Conservation (phyloP, 805 yeast genomes). For the Myxozyma vanderwaltii region DNA sequence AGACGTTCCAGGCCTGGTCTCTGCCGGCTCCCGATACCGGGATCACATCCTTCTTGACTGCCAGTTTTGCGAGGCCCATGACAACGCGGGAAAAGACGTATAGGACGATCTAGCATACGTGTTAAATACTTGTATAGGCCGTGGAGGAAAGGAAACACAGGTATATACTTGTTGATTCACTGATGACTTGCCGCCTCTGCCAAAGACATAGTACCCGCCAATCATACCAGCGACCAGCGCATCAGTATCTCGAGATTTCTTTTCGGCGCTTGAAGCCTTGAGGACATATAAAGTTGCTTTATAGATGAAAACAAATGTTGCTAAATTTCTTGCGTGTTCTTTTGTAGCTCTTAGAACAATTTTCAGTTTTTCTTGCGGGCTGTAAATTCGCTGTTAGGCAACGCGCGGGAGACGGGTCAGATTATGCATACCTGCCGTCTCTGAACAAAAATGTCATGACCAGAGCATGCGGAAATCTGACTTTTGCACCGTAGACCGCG, state of each 20-base stretch:
- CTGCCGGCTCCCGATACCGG: slow-evolving; percentile 17
- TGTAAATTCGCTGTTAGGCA: slow-evolving; percentile 6
- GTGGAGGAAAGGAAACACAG: not conserved
- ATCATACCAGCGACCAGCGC: slow-evolving; percentile 45
- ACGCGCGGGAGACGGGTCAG: not conserved
- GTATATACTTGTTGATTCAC: slow-evolving; percentile 34
- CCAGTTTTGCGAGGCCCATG: slow-evolving; percentile 59
- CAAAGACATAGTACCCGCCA: slow-evolving; percentile 49
- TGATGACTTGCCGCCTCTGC: slow-evolving; percentile 44
- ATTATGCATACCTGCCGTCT: slow-evolving; percentile 48
- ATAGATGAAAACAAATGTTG: slow-evolving; percentile 58
- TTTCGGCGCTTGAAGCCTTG: slow-evolving; percentile 26
- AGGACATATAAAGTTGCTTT: slow-evolving; percentile 44
- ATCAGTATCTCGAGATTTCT: slow-evolving; percentile 33
- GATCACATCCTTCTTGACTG: slow-evolving; percentile 39
- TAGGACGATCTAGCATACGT: slow-evolving; percentile 63
- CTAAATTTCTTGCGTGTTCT: slow-evolving; percentile 59
- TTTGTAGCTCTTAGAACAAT: slow-evolving; percentile 55
- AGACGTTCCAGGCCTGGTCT: slow-evolving; percentile 54
- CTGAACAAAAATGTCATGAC: slow-evolving; percentile 62
- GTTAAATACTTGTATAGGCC: slow-evolving; percentile 35
- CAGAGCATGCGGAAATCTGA: slow-evolving; percentile 64
- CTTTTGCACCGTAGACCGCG: slow-evolving; percentile 61
- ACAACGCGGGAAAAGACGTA: slow-evolving; percentile 71
- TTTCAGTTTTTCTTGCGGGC: slow-evolving; percentile 48